Base-by-base conservation (phyloP, 805 yeast species). In the Schwanniomyces vanrijiae region DNA sequence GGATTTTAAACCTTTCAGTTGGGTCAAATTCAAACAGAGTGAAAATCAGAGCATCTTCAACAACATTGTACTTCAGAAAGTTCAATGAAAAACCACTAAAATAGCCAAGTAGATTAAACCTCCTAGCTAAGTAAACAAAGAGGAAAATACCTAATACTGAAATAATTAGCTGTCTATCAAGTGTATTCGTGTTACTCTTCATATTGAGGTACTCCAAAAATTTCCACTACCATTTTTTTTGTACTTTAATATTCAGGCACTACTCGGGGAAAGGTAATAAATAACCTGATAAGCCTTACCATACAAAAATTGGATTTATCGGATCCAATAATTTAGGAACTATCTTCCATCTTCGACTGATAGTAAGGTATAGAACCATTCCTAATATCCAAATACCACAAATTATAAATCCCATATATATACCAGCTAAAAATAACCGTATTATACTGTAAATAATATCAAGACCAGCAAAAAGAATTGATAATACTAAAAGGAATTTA, bases 11-110 rank as follows among this genome's bases (percentile, higher is more conserved):
- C 33, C 74, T 47, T 20, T 66, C 71, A 5, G 26, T 42, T 1
- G 71, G 70, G 18, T 62, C 61, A 29, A 53, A 63, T 31, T 52
- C 53, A 40, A 63, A 58, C 4, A 50, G 54, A 9, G 54, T 55
- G 43, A 65, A 64, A 24, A 38, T n/a, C n/a, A 13, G 13, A 13
- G 13, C 5, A 5, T 38, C 31, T 7, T 38, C 26, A 19, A 11
- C 3, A 7, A 2, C 3, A 10, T 24, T 2, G 9, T 25, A 19
- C 19, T 14, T 14, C 25, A 13, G 14, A 9, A n/a, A 22, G 19
- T 22, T 9, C 18, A 38, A 38, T n/a, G 40, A 33, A 14, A 14
- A 14, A 7, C 20, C 9, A 4, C 11, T 31, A 16, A 37, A 10
- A 38, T 38, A 38, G 4, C 24, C 41, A 10, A 38, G 14, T 16